Percentiles rank a stretch among this genome's conserved stretches.
Conservation (phyloP, 306 rosid genomes). For the Gastrolobium bilobum region DNA sequence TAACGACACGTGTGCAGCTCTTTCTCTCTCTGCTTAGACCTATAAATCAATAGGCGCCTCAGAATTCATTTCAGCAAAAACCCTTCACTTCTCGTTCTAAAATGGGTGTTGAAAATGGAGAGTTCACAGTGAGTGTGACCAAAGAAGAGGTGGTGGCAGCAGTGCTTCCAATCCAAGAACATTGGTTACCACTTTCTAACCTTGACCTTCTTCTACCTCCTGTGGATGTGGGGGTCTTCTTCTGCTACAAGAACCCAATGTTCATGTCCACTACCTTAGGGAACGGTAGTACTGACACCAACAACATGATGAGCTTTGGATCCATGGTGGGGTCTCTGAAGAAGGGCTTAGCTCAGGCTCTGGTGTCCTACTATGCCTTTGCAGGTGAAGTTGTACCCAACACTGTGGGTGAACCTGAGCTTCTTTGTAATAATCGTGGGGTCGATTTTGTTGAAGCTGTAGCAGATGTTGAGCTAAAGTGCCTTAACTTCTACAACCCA, state of each 20-base stretch:
- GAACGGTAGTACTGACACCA: neutral
- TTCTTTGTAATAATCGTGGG: constrained; percentile 81
- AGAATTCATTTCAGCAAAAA: neutral
- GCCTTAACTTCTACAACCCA: constrained; percentile 69
- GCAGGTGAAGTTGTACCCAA: constrained; percentile 72
- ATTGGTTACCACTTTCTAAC: constrained; percentile 82
- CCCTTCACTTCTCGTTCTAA: neutral
- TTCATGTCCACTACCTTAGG: neutral
- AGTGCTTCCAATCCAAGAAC: constrained; percentile 67
- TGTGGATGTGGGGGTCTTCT: constrained; percentile 72
- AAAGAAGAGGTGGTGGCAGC: constrained; percentile 71
- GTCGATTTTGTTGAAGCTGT: constrained; percentile 79
- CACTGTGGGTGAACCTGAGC: constrained; percentile 71
- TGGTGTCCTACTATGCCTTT: constrained; percentile 65
- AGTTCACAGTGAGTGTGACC: constrained; percentile 48
- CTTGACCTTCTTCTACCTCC: constrained; percentile 80
- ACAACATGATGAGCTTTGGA: constrained; percentile 24
- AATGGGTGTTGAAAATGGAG: constrained; percentile 39
- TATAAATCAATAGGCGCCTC: neutral
- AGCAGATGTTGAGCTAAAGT: constrained; percentile 63
- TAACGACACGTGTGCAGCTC: no score
- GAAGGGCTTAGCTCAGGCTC: constrained; percentile 61
- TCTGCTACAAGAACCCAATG: constrained; percentile 61
- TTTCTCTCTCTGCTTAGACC: neutral
- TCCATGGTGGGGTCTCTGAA: constrained; percentile 58